Base-by-base conservation (phyloP, 257 asterid species). In the Datura wrightii region DNA sequence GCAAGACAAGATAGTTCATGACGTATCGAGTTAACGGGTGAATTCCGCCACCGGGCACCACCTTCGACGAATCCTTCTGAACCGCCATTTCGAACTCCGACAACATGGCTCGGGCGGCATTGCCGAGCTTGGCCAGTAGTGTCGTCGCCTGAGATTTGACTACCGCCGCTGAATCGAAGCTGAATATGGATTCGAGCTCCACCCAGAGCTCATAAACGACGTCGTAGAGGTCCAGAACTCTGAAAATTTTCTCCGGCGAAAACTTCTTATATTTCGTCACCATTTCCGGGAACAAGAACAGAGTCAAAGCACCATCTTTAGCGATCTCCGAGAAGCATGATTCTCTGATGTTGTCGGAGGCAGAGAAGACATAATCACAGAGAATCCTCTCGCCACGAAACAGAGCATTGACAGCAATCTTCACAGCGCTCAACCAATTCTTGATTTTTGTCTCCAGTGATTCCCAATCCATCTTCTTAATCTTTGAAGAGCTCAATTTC, bases 11-110 rank as follows among this genome's bases (percentile, higher is more conserved):
- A 85, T 87, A 93, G 85, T 95, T 95, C 98, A 95, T 95, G 83
- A 94, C 98, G 87, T 95, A 95, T 48, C 97, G 97, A 8, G 98
- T 90, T 82, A 95, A 93, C 0, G 98, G 98, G 62, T 95, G 98
- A 19, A 94, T 87, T 6, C 92, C 94, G 59, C 98, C 97, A 79
- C 89, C 90, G 37, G 86, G 74, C 2, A 91, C 87, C 5, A 92
- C 65, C 82, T 91, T 94, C 1, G 96, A 92, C 1, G 96, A 58
- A 81, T 94, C 98, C 87, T 93, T 94, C 83, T 92, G 93, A 86
- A 95, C 90, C 46, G 98, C 98, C 44, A 89, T 86, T 90, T 95
- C 97, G 15, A 95, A 92, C 83, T 94, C 94, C 16, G 83, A 50
- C 46, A 95, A 71, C 93, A 95, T 94, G 0, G 14, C 67, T 36